These are phyloP conservation scores for Blastobotrys terrestris DNA, from an alignment of 805 yeast genomes.

Conservation along the genomic window DNA sequence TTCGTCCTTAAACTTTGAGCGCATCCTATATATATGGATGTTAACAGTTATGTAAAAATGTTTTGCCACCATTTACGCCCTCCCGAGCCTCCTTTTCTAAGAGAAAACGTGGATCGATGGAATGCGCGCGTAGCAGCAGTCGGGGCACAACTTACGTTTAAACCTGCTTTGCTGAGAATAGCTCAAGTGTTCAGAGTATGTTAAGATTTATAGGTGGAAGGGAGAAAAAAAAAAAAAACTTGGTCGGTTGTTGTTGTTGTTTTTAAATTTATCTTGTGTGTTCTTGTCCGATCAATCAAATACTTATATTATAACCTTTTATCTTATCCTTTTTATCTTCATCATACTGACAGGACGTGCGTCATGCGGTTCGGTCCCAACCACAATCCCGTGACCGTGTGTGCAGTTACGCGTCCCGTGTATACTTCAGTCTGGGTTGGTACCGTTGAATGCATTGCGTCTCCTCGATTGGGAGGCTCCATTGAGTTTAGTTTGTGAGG, in stretches of 20 bases:
- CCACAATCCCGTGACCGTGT: not conserved
- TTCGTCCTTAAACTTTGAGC: slow-evolving; percentile 92
- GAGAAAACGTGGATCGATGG: not conserved
- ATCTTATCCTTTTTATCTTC: not conserved
- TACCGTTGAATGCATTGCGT: not conserved
- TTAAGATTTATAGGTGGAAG: not conserved
- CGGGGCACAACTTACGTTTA: not conserved
- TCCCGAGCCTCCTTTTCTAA: not conserved
- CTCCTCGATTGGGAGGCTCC: too few species aligned
- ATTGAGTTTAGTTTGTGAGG: too few species aligned
- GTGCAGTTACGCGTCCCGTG: not conserved
- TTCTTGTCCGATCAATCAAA: not conserved
- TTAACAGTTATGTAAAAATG: not conserved
- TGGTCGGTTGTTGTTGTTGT: not conserved
- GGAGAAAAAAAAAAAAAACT: not conserved
- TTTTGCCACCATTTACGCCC: not conserved
- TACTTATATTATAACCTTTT: not conserved
- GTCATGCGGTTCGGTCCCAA: not conserved
- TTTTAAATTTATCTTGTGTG: not conserved
- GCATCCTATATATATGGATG: slow-evolving; percentile 44
- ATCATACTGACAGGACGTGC: not conserved
- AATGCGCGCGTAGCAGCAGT: not conserved
- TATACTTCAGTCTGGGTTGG: not conserved
- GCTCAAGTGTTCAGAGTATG: not conserved
- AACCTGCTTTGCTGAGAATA: not conserved